Evolutionary conservation across 192 early-diverging fungal genomes (phyloP).

Genomic region (Anaeromyces robustus): DNA sequence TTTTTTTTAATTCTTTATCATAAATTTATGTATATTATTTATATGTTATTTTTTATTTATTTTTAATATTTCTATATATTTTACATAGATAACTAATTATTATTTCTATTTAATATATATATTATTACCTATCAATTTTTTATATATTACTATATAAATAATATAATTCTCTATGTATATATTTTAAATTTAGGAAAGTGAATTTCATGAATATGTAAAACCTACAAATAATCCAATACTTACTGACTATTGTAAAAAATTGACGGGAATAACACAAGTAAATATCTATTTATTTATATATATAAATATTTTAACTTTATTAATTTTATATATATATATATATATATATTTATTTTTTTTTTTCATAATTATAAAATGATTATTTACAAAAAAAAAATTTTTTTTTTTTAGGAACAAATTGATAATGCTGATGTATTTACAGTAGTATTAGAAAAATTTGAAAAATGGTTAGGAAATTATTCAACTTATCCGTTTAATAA

Average conservation of each 20-base stretch:
- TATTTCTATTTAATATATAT: no score
- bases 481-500: slow-evolving; percentile 10
- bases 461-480: slow-evolving; percentile 23
- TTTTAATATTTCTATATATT: no score
- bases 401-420: slow-evolving; percentile 11
- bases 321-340: background rate
- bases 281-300: background rate
- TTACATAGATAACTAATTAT: no score
- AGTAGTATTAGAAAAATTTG: slow-evolving; percentile 26
- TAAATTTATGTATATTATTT: background rate
- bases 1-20: background rate
- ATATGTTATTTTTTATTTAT: background rate
- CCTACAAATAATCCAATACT: slow-evolving; percentile 51
- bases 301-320: no score
- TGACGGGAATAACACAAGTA: slow-evolving; percentile 73
- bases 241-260: slow-evolving; percentile 50
- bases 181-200: slow-evolving; percentile 27
- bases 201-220: slow-evolving; percentile 58
- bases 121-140: no score
- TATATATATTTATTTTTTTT: background rate
- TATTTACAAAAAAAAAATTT: no score
- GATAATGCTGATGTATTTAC: slow-evolving; percentile 29
- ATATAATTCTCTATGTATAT: background rate
- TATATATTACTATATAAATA: no score
- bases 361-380: no score